Conservation (phyloP, 805 yeast genomes). For the Yarrowia keelungensis region DNA sequence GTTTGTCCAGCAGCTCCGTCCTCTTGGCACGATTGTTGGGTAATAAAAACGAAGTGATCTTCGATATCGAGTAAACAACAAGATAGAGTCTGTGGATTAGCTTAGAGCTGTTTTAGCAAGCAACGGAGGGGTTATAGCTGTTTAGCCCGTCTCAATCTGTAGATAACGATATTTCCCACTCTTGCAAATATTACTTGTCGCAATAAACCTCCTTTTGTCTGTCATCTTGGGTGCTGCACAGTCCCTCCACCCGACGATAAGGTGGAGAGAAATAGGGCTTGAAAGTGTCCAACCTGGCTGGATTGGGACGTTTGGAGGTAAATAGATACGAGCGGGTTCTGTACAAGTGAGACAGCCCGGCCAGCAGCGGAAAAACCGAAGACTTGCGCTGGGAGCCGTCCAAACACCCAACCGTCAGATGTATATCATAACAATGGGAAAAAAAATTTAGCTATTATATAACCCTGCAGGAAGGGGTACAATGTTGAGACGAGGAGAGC, state of each 20-base stretch:
- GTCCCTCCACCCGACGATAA: background rate
- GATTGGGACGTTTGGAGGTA: constrained; percentile 1
- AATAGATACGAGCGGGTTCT: background rate
- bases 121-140: too few relatives aligned
- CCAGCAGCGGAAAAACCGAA: background rate
- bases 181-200: too few relatives aligned
- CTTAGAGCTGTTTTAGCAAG: background rate
- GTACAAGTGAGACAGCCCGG: constrained; percentile 1
- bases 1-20: background rate
- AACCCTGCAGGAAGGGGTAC: constrained; percentile 27
- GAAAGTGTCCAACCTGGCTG: background rate
- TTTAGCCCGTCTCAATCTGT: too few relatives aligned
- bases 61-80: background rate
- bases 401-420: background rate
- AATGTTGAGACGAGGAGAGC: too few relatives aligned
- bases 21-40: background rate
- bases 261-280: background rate
- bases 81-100: background rate
- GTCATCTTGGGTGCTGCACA: too few relatives aligned
- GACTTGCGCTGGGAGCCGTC: background rate
- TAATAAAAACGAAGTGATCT: background rate
- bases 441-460: constrained; percentile 30
- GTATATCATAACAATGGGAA: background rate
- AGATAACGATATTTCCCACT: too few relatives aligned
- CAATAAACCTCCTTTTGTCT: too few relatives aligned